Conservation (phyloP, 2,329 filamentous ascomycete species). For the Sporothrix inflata region DNA sequence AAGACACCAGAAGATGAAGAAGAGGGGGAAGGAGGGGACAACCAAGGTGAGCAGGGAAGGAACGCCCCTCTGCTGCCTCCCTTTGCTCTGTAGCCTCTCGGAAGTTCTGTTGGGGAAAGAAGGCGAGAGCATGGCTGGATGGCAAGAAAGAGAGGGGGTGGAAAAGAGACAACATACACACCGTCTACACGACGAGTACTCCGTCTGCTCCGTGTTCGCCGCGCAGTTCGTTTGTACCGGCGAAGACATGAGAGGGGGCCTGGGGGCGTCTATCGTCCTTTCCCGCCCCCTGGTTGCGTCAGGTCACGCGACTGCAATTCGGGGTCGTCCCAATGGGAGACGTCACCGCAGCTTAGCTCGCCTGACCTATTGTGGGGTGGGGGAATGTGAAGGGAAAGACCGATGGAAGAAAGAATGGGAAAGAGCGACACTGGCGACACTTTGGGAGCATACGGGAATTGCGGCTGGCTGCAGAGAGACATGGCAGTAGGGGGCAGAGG, state of each 20-base stretch:
- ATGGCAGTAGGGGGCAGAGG: not conserved
- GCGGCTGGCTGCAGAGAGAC: conserved; percentile 5
- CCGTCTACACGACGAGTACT: not conserved
- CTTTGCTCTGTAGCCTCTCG: conserved; percentile 5
- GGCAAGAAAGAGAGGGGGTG: not conserved
- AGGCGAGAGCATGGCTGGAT: not conserved
- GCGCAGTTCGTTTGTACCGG: not conserved
- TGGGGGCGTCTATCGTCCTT: not conserved
- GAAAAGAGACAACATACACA: not conserved
- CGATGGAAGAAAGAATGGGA: not conserved
- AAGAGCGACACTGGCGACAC: conserved; percentile 3
- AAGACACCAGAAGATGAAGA: not conserved
- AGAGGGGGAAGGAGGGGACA: not conserved
- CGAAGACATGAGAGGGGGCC: not conserved
- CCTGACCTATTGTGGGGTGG: conserved; percentile 22
- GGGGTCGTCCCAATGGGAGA: conserved; percentile 20
- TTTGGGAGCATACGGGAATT: conserved; percentile 9
- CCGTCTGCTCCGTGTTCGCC: not conserved
- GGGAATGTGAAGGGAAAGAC: not conserved
- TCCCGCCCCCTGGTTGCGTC: conserved; percentile 20
- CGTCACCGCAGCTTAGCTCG: conserved; percentile 24
- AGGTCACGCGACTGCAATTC: conserved; percentile 27
- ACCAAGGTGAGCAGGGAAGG: conserved; percentile 7
- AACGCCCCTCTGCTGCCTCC: not conserved
- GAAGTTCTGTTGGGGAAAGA: conserved; percentile 20